Evolutionary conservation across 768 basidiomycete species (phyloP).

Genomic region (Brasilioporus rufonigricans): DNA sequence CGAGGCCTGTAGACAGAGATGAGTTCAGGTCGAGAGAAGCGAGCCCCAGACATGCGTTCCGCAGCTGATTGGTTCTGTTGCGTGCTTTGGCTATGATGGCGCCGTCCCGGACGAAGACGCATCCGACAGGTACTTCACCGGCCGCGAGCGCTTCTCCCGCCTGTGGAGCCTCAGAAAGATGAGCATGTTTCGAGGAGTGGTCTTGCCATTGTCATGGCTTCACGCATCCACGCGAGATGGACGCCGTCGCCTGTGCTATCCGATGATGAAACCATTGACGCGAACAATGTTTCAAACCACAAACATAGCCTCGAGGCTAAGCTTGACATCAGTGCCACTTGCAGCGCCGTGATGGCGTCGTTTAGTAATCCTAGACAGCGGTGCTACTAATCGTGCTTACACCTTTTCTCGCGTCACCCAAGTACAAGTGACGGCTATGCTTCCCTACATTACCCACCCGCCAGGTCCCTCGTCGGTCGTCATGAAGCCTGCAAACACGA

Average conservation of each 20-base stretch:
- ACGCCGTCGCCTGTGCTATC: constrained; percentile 6
- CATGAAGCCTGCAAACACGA: constrained; percentile 15
- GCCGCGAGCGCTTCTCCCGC: constrained; percentile 83
- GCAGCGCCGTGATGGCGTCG: not conserved
- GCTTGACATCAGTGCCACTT: not conserved
- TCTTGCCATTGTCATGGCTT: constrained; percentile 79
- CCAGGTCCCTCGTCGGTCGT: not conserved
- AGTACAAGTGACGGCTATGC: not conserved
- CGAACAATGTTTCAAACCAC: not conserved
- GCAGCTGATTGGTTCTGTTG: constrained; percentile 91
- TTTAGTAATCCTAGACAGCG: not conserved
- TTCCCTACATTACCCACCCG: constrained; percentile 3
- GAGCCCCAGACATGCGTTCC: constrained; percentile 61
- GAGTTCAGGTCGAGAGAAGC: not conserved
- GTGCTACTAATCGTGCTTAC: not conserved
- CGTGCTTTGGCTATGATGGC: constrained; percentile 79
- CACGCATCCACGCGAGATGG: constrained; percentile 72
- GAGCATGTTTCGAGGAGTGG: not conserved
- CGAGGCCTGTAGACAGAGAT: constrained; percentile 63
- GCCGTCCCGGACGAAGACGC: constrained; percentile 85
- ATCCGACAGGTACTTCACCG: constrained; percentile 94
- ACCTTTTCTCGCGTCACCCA: constrained; percentile 5
- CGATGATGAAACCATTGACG: not conserved
- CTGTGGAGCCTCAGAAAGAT: constrained; percentile 36
- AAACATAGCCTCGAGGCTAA: not conserved